Percentiles rank a stretch among this genome's conserved stretches.
These are phyloP conservation scores for Phanerodontia chrysosporium DNA, from an alignment of 768 basidiomycete genomes.

Conservation along the genomic window DNA sequence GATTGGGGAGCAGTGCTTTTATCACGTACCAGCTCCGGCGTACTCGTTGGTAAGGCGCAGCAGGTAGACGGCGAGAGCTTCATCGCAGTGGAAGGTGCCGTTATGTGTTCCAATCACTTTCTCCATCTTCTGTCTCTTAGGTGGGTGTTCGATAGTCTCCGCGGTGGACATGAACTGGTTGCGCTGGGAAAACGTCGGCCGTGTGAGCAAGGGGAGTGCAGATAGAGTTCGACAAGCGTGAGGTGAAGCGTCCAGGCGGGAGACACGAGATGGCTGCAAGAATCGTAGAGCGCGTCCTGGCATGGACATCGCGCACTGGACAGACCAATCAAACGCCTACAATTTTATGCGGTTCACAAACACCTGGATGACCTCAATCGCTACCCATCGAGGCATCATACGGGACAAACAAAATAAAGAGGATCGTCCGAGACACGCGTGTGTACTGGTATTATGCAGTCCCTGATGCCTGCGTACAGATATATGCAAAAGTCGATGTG, in stretches of 20 bases:
- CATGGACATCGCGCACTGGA: not conserved
- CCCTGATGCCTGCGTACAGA: not conserved
- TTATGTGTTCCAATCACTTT: constrained; percentile 92
- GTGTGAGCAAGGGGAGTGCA: not conserved
- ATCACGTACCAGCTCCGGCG: constrained; percentile 60
- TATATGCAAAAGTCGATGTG: not conserved
- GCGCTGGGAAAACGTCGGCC: not conserved
- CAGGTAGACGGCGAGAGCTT: constrained; percentile 90
- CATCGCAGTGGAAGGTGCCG: constrained; percentile 96
- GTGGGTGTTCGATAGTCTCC: constrained; percentile 20
- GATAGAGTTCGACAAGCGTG: not conserved
- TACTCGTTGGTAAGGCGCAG: constrained; percentile 75
- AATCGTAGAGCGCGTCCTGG: not conserved
- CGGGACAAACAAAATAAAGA: not conserved
- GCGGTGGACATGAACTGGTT: constrained; percentile 15
- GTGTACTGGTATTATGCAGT: not conserved
- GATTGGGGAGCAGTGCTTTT: not conserved
- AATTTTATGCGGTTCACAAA: not conserved
- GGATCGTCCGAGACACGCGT: not conserved
- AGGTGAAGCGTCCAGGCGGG: not conserved
- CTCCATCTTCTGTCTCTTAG: constrained; percentile 43
- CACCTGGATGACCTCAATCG: not conserved
- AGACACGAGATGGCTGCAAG: not conserved
- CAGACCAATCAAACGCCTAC: not conserved
- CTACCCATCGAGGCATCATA: too few species aligned